Conservation (phyloP, 768 basidiomycete species). For the Leucosporidium creatinivorum region DNA sequence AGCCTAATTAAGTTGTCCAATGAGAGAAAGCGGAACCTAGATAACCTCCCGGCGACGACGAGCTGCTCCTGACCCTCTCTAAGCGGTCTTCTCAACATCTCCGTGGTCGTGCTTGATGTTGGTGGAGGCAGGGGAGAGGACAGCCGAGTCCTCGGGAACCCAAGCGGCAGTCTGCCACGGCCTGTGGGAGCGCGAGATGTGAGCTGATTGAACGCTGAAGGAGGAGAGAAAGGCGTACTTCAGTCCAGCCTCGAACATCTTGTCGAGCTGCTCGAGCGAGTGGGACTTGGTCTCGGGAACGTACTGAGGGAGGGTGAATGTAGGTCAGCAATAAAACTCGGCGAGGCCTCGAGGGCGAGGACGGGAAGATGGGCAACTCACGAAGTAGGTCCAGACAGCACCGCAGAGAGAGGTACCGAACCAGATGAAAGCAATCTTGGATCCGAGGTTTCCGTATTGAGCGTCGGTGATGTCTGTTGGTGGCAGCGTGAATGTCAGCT, state of each 20-base stretch:
- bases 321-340: too few species aligned
- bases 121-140: neutral
- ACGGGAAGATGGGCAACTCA: too few species aligned
- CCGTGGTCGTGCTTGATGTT: neutral
- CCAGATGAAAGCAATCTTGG: neutral
- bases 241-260: neutral
- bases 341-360: too few species aligned
- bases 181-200: neutral
- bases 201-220: too few species aligned
- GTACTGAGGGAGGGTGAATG: neutral
- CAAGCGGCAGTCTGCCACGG: slow-evolving; percentile 1
- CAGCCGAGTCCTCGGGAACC: neutral
- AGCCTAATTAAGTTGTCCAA: too few species aligned
- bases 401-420: neutral
- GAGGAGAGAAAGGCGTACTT: neutral
- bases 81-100: too few species aligned
- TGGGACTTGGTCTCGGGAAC: neutral
- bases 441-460: neutral
- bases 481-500: too few species aligned
- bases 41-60: too few species aligned
- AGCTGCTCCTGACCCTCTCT: too few species aligned
- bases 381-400: neutral
- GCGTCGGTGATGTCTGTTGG: neutral
- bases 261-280: neutral
- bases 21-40: too few species aligned